Evolutionary conservation across 345 rosid species (phyloP), one percentile per base, ranked within the genome.

Genomic region (Lepidium aucheri): DNA sequence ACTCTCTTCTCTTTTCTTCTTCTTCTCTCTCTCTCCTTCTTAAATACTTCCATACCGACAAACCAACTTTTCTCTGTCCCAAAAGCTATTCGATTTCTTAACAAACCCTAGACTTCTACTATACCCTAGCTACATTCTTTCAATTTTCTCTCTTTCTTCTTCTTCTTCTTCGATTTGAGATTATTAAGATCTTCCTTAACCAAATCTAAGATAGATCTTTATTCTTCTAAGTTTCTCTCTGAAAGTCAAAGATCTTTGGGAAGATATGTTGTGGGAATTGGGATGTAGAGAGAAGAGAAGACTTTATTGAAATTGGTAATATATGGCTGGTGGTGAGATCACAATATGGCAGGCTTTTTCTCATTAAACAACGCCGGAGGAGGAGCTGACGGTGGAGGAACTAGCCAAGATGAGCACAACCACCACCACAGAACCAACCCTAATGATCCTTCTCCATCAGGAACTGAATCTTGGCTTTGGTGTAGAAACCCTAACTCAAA

Each of bases 301-400:
- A 41, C 53, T 6, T 60, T 49, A 0, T 6, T 61, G 55, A 53
- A 49, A 38, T 41, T 26, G 17, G 60, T 41, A 32, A 18, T 64
- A 28, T 65, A 73, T 73, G 76, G 76, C 71, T 58, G 35, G 55
- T 73, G 54, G 67, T 51, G 50, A 6, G 30, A 26, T 42, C 38
- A 26, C 62, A 41, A 49, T 24, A 87, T 87, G 95, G 87, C 89
- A 63, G 82, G 81, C 17, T 56, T 88, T 62, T 88, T 85, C 80
- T 82, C 95, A 17, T 54, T 85, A 87, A 80, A 83, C 36, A 74
- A 77, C 44, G 40, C 69, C 41, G 47, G 79, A 44, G 54, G 68
- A 33, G 68, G n/a, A n/a, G n/a, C 61, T 11, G 64, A 33, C 40
- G 67, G 65, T 54, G 60, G 77, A 35, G 55, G 51, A 24, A 38